phyloP scores from a whole-genome alignment of 2,329 filamentous ascomycete species.

The Ophiosphaerella narmari region DNA sequence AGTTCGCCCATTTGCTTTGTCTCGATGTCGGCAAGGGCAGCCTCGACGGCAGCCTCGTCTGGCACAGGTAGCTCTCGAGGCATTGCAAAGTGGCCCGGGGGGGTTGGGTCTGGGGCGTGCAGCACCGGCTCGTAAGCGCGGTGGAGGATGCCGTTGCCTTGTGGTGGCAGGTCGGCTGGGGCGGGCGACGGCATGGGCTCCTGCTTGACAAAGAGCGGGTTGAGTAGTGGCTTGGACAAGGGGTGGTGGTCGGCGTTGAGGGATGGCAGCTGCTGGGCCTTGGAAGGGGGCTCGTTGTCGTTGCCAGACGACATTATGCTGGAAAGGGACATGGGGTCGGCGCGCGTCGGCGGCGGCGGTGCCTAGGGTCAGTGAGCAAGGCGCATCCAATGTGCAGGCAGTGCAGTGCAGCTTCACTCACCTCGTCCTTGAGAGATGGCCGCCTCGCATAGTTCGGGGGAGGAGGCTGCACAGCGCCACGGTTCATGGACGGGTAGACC shows the following conservation, averaged over 20 bases:
- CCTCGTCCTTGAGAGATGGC: conserved; percentile 44
- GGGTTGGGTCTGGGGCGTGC: conserved; percentile 22
- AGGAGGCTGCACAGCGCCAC: conserved; percentile 44
- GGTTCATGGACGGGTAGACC: conserved; percentile 37
- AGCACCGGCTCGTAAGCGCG: conserved; percentile 31
- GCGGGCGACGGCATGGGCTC: conserved; percentile 38
- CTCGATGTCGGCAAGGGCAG: conserved; percentile 65
- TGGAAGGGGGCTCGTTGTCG: conserved; percentile 68
- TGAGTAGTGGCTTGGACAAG: conserved; percentile 25
- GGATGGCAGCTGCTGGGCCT: conserved; percentile 48
- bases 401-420: conserved; percentile 19
- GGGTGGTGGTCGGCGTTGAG: conserved; percentile 25
- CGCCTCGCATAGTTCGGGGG: conserved; percentile 35
- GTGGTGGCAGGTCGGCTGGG: conserved; percentile 27
- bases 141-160: conserved; percentile 21
- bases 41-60: conserved; percentile 70
- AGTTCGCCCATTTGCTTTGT: conserved; percentile 61
- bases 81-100: conserved; percentile 19
- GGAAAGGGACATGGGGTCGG: conserved; percentile 93
- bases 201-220: conserved; percentile 41
- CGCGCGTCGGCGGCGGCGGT: conserved; percentile 69
- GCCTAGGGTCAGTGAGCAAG: conserved; percentile 20
- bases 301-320: conserved; percentile 88
- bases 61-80: conserved; percentile 36
- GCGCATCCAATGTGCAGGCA: conserved; percentile 1